These are phyloP conservation scores for Pythium scleroteichum DNA, from an alignment of 352 stramenopile species.

Conservation along the genomic window DNA sequence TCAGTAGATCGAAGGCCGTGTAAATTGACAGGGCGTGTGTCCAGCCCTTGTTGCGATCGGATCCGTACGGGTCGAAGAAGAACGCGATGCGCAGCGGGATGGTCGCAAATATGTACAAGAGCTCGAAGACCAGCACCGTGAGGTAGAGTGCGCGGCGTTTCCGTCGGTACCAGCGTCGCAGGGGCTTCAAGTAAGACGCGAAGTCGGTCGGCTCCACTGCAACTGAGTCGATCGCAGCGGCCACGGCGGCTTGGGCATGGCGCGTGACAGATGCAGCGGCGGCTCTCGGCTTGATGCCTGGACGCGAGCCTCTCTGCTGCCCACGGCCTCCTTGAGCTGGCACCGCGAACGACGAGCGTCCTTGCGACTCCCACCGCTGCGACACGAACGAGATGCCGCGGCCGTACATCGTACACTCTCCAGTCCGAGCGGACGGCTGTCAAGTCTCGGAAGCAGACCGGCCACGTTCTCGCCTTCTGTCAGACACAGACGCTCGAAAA, in stretches of 20 bases:
- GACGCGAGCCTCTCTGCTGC: neutral
- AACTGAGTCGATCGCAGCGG: neutral
- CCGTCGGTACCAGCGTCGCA: constrained; percentile 18
- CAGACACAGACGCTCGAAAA: no score
- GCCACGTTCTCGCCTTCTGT: no score
- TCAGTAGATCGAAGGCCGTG: constrained; percentile 48
- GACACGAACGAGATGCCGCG: constrained; percentile 26
- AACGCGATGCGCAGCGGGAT: constrained; percentile 44
- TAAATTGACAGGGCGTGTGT: constrained; percentile 50
- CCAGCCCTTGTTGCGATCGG: constrained; percentile 33
- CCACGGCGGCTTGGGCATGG: neutral
- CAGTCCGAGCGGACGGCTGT: no score
- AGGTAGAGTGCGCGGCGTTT: constrained; percentile 26
- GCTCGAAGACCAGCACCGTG: constrained; percentile 25
- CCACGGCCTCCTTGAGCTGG: neutral
- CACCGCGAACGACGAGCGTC: constrained; percentile 4
- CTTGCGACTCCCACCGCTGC: constrained; percentile 22
- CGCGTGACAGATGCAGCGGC: no score
- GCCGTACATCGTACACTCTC: constrained; percentile 20
- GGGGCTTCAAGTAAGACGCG: neutral
- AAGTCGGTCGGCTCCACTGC: neutral
- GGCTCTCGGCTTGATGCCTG: neutral
- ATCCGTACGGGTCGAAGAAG: constrained; percentile 42
- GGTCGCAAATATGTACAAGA: constrained; percentile 44
- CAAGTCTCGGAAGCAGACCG: no score